Conservation (phyloP, 805 yeast species). For the Wickerhamiella occidentalis region DNA sequence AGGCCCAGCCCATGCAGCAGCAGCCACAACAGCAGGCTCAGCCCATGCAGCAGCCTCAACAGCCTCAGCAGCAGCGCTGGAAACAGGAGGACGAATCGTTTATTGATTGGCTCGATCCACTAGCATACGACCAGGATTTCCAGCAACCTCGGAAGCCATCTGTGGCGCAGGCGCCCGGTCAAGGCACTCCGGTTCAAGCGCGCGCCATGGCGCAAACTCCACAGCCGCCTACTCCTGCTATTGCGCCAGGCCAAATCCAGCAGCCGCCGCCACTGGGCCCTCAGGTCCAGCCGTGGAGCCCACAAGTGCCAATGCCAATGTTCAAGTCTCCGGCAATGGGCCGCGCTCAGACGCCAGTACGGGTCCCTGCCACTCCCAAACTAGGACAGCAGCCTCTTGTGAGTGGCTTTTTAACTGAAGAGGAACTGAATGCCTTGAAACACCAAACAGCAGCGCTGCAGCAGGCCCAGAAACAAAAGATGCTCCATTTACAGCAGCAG, state of each 20-base stretch:
- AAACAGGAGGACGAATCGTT: neutral
- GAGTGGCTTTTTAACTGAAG: constrained; percentile 6
- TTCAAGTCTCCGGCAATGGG: neutral
- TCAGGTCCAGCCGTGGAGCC: constrained; percentile 8
- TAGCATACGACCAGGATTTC: constrained; percentile 2
- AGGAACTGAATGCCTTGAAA: constrained; percentile 6
- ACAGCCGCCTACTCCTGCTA: neutral
- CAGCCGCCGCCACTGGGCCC: constrained; percentile 20
- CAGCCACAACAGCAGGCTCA: neutral
- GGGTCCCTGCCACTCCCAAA: constrained; percentile 9
- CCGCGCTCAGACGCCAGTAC: neutral
- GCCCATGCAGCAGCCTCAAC: neutral
- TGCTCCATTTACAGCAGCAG: constrained; percentile 4
- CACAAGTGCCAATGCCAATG: constrained; percentile 2
- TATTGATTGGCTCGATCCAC: constrained; percentile 3
- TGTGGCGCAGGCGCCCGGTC: constrained; percentile 4
- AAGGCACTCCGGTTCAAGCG: constrained; percentile 1
- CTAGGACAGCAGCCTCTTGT: constrained; percentile 1
- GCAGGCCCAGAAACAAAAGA: constrained; percentile 5
- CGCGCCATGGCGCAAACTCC: neutral
- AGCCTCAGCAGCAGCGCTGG: constrained; percentile 6
- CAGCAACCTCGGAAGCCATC: neutral
- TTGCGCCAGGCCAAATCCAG: neutral
- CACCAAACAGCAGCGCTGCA: constrained; percentile 7
- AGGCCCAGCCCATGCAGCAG: neutral